Evolutionary conservation across 345 rosid genomes (phyloP).

Genomic region (Hibiscus tridactylites): DNA sequence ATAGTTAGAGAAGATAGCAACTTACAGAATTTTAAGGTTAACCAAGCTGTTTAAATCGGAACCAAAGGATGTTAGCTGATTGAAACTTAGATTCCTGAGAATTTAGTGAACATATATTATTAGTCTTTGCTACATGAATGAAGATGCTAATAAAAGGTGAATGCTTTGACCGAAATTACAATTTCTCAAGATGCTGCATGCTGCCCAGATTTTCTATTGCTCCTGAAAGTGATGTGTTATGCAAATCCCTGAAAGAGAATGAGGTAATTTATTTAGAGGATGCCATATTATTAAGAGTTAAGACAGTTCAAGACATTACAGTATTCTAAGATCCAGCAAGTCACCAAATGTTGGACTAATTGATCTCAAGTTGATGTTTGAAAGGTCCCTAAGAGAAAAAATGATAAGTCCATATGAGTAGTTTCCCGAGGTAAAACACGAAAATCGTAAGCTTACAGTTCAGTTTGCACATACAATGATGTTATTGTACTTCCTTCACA

Average conservation of each 20-base stretch:
- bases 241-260: conserved; percentile 61
- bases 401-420: conserved; percentile 12
- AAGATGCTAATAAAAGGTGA: background rate
- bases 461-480: conserved; percentile 45
- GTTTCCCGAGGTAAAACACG: background rate
- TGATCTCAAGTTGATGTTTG: conserved; percentile 65
- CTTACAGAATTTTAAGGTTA: conserved; percentile 82
- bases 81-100: conserved; percentile 85
- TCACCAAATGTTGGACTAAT: conserved; percentile 90
- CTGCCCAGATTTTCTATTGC: conserved; percentile 67
- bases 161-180: conserved; percentile 38
- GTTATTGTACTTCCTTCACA: conserved; percentile 75
- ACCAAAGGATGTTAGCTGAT: conserved; percentile 62
- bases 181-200: conserved; percentile 63
- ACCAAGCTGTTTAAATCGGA: conserved; percentile 47
- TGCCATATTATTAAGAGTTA: background rate
- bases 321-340: conserved; percentile 69
- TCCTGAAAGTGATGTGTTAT: conserved; percentile 82
- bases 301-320: conserved; percentile 36
- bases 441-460: background rate
- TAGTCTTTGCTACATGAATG: background rate
- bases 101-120: conserved; percentile 3
- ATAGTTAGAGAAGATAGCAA: background rate
- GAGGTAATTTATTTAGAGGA: background rate
- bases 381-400: conserved; percentile 46